phyloP scores from a whole-genome alignment of 495 filamentous ascomycete genomes.

The Aspergillus steynii region DNA sequence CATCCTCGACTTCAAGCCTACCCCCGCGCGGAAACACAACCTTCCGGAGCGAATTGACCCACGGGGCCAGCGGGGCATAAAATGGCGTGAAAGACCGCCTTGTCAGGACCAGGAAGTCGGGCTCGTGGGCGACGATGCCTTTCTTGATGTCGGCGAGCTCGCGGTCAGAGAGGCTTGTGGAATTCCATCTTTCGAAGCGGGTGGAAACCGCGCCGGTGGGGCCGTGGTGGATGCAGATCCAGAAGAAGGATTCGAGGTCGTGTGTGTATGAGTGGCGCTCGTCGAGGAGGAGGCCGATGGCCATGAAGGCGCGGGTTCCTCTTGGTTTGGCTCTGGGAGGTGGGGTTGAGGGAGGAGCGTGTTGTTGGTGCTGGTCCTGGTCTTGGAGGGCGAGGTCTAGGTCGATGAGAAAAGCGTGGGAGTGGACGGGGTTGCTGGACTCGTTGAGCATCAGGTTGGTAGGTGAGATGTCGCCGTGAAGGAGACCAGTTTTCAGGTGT shows the following conservation, averaged over 20 bases:
- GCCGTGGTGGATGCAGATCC: constrained; percentile 45
- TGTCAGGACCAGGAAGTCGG: constrained; percentile 29
- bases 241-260: constrained; percentile 55
- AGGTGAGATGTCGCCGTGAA: constrained; percentile 38
- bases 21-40: constrained; percentile 34
- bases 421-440: constrained; percentile 27
- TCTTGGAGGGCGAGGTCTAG: constrained; percentile 29
- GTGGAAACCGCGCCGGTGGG: constrained; percentile 4
- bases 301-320: constrained; percentile 36
- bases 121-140: constrained; percentile 27
- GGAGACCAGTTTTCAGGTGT: constrained; percentile 13
- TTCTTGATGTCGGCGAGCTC: constrained; percentile 24
- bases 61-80: constrained; percentile 34
- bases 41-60: constrained; percentile 34
- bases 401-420: constrained; percentile 30
- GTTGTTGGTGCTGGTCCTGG: too few species aligned
- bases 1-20: constrained; percentile 25
- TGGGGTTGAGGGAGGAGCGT: too few species aligned
- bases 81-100: constrained; percentile 31
- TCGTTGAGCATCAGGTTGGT: constrained; percentile 36
- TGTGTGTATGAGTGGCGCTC: constrained; percentile 29
- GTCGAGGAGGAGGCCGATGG: constrained; percentile 25
- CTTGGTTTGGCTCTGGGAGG: constrained; percentile 26
- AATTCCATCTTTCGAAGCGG: constrained; percentile 32
- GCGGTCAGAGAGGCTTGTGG: constrained; percentile 8